Evolutionary conservation across 1,284 basidiomycete genomes (phyloP).

Genomic region (Earliella scabrosa): DNA sequence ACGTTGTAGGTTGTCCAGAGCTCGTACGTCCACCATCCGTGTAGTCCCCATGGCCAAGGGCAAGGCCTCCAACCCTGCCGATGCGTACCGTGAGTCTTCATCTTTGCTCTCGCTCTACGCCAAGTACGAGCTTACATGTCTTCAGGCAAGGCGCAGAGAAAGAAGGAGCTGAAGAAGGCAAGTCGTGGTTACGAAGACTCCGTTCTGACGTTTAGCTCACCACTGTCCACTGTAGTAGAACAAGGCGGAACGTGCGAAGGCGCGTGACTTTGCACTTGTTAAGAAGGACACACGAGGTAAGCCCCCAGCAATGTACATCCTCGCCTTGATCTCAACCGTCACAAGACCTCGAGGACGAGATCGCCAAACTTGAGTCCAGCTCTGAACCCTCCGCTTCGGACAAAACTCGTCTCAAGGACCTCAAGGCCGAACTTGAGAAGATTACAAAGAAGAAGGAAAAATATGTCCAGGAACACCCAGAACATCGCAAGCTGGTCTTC

Average conservation of each 20-base stretch:
- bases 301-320: conserved; percentile 13
- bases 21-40: not conserved
- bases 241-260: conserved; percentile 78
- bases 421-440: conserved; percentile 79
- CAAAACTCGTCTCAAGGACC: conserved; percentile 58
- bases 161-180: conserved; percentile 92
- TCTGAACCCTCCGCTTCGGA: conserved; percentile 51
- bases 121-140: not conserved
- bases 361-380: conserved; percentile 60
- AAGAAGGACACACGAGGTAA: conserved; percentile 87
- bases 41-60: conserved; percentile 73
- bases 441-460: conserved; percentile 87
- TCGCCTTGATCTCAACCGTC: not conserved
- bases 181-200: conserved; percentile 4
- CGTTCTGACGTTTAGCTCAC: conserved; percentile 10
- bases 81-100: conserved; percentile 69
- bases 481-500: conserved; percentile 82
- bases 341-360: conserved; percentile 74
- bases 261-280: conserved; percentile 80
- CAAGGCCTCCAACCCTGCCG: conserved; percentile 83
- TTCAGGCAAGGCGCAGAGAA: conserved; percentile 83
- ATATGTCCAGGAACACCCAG: conserved; percentile 90
- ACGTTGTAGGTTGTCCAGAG: not conserved
- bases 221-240: conserved; percentile 68
- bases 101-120: not conserved